phyloP scores from a whole-genome alignment of 768 basidiomycete species.

The Pleurotus djamor region DNA sequence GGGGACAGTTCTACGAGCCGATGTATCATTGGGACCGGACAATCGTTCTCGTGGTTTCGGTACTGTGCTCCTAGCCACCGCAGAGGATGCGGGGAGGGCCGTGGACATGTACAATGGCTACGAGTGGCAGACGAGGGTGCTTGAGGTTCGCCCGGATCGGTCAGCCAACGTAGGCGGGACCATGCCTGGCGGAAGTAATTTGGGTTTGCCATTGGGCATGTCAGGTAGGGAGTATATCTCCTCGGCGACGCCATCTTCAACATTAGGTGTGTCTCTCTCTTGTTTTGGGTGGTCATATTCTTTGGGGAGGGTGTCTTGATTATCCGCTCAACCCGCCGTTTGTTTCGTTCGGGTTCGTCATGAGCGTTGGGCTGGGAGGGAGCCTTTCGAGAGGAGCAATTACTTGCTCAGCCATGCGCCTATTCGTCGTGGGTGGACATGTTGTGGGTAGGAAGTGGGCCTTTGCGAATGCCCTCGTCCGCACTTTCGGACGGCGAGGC shows the following conservation, averaged over 20 bases:
- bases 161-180: conserved; percentile 33
- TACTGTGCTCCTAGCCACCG: conserved; percentile 91
- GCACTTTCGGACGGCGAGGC: no score
- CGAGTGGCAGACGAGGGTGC: conserved; percentile 91
- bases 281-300: neutral
- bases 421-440: neutral
- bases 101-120: conserved; percentile 97
- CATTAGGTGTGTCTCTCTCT: no score
- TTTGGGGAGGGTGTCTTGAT: neutral
- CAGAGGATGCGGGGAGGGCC: conserved; percentile 91
- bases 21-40: conserved; percentile 79
- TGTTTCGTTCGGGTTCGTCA: no score
- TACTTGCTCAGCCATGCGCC: no score
- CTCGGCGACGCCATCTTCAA: neutral
- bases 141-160: conserved; percentile 91
- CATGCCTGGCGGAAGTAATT: neutral
- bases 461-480: no score
- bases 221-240: neutral
- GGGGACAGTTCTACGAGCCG: conserved; percentile 83
- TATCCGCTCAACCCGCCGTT: no score
- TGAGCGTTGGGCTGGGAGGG: no score
- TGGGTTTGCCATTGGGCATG: neutral
- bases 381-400: no score
- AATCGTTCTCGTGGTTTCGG: conserved; percentile 94
- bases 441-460: neutral